Evolutionary conservation across 23 red algal species (phyloP).

Genomic region (Agarophyton chilense): DNA sequence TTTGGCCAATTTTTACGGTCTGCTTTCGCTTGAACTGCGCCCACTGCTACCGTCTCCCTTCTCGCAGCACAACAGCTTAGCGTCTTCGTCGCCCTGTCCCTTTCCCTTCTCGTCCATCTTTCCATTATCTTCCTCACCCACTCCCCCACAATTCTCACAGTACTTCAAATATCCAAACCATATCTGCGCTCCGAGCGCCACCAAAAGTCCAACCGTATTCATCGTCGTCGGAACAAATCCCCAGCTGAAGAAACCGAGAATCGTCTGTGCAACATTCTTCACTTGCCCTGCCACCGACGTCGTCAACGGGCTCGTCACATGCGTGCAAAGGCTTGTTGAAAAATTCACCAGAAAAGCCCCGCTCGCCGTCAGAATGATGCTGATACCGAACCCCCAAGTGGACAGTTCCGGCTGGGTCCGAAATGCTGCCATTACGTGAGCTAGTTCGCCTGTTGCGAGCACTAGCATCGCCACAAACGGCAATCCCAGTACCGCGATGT

Average conservation of each 20-base stretch:
- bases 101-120: no score
- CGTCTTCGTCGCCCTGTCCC: not conserved
- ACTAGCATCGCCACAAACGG: conserved; percentile 75
- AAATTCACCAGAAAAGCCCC: conserved; percentile 96
- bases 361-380: conserved; percentile 76
- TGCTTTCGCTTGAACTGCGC: no score
- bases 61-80: no score
- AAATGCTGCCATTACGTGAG: conserved; percentile 57
- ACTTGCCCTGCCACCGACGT: conserved; percentile 93
- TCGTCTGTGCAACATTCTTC: conserved; percentile 95
- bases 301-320: conserved; percentile 83
- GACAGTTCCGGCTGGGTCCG: conserved; percentile 62
- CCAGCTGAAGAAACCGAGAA: conserved; percentile 90
- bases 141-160: conserved; percentile 8
- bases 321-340: conserved; percentile 89
- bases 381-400: conserved; percentile 63
- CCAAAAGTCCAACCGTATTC: conserved; percentile 84
- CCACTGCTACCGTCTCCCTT: no score
- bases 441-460: conserved; percentile 62
- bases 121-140: not conserved
- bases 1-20: no score
- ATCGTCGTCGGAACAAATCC: conserved; percentile 80
- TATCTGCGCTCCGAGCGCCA: conserved; percentile 79
- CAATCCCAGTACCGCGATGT: conserved; percentile 75
- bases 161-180: conserved; percentile 89